Conservation (phyloP, 2,329 filamentous ascomycete species). For the Aspergillus flavus region DNA sequence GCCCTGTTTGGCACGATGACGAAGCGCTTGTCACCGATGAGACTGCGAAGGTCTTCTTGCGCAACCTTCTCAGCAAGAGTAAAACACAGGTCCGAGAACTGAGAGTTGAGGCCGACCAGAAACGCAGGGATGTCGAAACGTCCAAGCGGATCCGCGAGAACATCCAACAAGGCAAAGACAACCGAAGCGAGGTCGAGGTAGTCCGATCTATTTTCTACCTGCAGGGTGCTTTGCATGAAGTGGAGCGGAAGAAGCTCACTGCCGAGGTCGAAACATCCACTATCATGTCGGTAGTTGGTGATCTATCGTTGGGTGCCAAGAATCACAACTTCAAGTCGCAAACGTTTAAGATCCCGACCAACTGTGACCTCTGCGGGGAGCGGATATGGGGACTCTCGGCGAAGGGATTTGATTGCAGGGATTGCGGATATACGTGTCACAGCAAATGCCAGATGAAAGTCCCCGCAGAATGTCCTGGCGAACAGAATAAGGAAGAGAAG, state of each 20-base stretch:
- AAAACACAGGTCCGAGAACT: slow-evolving; percentile 81
- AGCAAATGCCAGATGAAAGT: slow-evolving; percentile 99
- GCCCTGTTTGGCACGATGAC: slow-evolving; percentile 96
- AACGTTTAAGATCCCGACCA: slow-evolving; percentile 98
- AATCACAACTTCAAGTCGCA: slow-evolving; percentile 99
- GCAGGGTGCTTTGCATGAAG: slow-evolving; percentile 81
- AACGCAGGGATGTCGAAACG: slow-evolving; percentile 79
- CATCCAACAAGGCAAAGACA: slow-evolving; percentile 81
- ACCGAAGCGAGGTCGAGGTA: slow-evolving; percentile 83
- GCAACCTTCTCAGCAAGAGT: slow-evolving; percentile 88
- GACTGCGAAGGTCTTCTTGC: slow-evolving; percentile 81
- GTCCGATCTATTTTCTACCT: slow-evolving; percentile 80
- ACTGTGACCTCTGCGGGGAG: slow-evolving; percentile 95
- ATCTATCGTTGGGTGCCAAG: slow-evolving; percentile 87
- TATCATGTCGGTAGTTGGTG: slow-evolving; percentile 87
- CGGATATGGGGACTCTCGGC: slow-evolving; percentile 96
- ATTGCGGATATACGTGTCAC: slow-evolving; percentile 97
- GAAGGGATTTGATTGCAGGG: slow-evolving; percentile 93
- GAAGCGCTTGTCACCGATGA: slow-evolving; percentile 85
- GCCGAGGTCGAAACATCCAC: slow-evolving; percentile 92
- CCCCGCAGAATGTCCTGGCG: slow-evolving; percentile 90
- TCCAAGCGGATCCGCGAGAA: slow-evolving; percentile 73
- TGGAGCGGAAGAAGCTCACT: slow-evolving; percentile 80
- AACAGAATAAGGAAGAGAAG: slow-evolving; percentile 89
- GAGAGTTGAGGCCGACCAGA: slow-evolving; percentile 81